phyloP scores from a whole-genome alignment of 1,284 basidiomycete species.

The Abortiporus biennis region DNA sequence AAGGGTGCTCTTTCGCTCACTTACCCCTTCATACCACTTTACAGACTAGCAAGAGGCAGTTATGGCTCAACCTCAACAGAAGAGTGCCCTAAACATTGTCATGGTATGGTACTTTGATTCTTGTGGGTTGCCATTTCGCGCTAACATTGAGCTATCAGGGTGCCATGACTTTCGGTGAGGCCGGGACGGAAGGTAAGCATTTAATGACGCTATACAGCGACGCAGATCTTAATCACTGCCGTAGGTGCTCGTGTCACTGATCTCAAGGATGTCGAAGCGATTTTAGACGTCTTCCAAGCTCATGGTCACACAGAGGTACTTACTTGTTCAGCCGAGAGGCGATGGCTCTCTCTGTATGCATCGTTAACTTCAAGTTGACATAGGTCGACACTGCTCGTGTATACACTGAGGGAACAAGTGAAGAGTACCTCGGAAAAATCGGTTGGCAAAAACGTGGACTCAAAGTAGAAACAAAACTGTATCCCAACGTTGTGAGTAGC shows the following conservation, averaged over 20 bases:
- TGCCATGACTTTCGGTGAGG: slow-evolving; percentile 39
- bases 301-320: slow-evolving; percentile 49
- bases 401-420: slow-evolving; percentile 46
- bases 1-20: too few species aligned
- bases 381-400: slow-evolving; percentile 49
- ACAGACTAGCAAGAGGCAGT: too few species aligned
- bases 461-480: slow-evolving; percentile 39
- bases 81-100: slow-evolving; percentile 30
- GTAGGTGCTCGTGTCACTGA: slow-evolving; percentile 42
- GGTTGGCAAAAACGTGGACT: slow-evolving; percentile 32
- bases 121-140: background rate
- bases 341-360: background rate
- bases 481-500: slow-evolving; percentile 14
- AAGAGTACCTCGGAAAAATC: slow-evolving; percentile 34
- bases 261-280: slow-evolving; percentile 41
- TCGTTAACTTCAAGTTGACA: slow-evolving; percentile 21
- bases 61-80: background rate
- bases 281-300: slow-evolving; percentile 49
- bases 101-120: slow-evolving; percentile 20
- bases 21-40: too few species aligned
- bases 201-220: background rate
- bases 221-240: background rate
- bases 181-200: slow-evolving; percentile 29
- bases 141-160: slow-evolving; percentile 30
- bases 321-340: background rate